Conservation (phyloP, 176 grass and related monocot genomes). For the Poa pratensis region DNA sequence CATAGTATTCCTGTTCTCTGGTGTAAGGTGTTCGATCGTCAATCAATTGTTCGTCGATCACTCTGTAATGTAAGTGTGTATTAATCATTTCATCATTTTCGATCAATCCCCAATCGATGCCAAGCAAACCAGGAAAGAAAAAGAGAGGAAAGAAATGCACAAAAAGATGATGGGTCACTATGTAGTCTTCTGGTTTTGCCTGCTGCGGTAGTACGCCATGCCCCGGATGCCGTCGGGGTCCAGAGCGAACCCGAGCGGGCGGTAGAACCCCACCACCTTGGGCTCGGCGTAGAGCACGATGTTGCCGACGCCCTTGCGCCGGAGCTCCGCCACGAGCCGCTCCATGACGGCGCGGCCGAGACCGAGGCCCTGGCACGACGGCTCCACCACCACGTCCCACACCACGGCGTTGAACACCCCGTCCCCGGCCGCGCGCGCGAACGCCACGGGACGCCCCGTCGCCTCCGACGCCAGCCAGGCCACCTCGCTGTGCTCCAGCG, state of each 20-base stretch:
- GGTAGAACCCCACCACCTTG: slow-evolving; percentile 77
- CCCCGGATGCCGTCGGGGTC: slow-evolving; percentile 83
- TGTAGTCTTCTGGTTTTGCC: slow-evolving; percentile 40
- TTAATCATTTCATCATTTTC: not conserved
- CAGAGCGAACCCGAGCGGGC: slow-evolving; percentile 71
- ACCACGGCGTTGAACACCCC: slow-evolving; percentile 98
- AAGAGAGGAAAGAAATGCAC: not conserved
- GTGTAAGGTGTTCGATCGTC: slow-evolving; percentile 9
- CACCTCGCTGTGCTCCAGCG: slow-evolving; percentile 74
- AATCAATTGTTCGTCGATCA: slow-evolving; percentile 3
- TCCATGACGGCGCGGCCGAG: slow-evolving; percentile 92
- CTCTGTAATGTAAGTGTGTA: not conserved
- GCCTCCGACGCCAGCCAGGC: slow-evolving; percentile 66
- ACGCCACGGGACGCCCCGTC: slow-evolving; percentile 65
- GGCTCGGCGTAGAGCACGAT: slow-evolving; percentile 92
- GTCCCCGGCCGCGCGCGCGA: slow-evolving; percentile 89
- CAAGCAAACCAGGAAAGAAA: not conserved
- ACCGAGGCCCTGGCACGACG: slow-evolving; percentile 78
- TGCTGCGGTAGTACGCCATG: slow-evolving; percentile 77
- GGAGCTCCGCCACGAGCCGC: slow-evolving; percentile 69
- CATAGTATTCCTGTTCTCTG: not conserved
- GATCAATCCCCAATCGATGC: not conserved
- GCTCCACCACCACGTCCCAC: slow-evolving; percentile 93
- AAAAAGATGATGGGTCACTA: not conserved
- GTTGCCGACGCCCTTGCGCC: slow-evolving; percentile 67